Base-by-base conservation (phyloP, 371 early-diverging fungal genomes). In the Rhizopus microsporus region DNA sequence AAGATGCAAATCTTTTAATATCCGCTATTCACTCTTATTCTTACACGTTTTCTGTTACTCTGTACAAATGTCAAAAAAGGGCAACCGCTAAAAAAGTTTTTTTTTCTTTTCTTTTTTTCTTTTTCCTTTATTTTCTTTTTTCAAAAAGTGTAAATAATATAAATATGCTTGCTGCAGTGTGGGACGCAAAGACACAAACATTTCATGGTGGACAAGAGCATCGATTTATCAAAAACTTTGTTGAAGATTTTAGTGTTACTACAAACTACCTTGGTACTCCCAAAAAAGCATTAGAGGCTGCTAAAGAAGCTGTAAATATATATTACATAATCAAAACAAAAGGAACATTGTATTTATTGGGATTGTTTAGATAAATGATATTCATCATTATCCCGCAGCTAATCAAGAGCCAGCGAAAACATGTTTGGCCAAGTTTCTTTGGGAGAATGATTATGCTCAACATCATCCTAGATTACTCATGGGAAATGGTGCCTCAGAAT, bases 131-230 rank as follows among this genome's bases (percentile, higher is more conserved):
- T 47, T 42, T 33, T 23, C 45, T n/a, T 10, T 37, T 12, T n/a
- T 29, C 12, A 50, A 31, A 45, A 54, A 47, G 42, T 51, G 23
- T 48, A 12, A n/a, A 31, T 23, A 39, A 49, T 7, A 46, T 29
- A 10, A 57, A 33, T 15, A 34, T 60, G 38, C 58, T 54, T 38
- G 56, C 51, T 7, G 62, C 60, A 16, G 74, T 74, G 29, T 92
- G 92, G 92, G 91, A 92, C 68, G 75, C 85, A 48, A 90, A 87
- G 69, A 83, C 86, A 38, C 92, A 92, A 74, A 87, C 92, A 61
- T 92, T 87, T 61, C 93, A 93, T 52, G 93, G 92, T 68, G 93
- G 93, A 47, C 93, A 93, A 63, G 93, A 93, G 66, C 93, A 92
- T 80, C 78, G 83, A 44, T 84, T 81, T 63, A 76, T 93, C 31